Evolutionary conservation across 345 rosid genomes (phyloP).

Genomic region (Pistacia atlantica): DNA sequence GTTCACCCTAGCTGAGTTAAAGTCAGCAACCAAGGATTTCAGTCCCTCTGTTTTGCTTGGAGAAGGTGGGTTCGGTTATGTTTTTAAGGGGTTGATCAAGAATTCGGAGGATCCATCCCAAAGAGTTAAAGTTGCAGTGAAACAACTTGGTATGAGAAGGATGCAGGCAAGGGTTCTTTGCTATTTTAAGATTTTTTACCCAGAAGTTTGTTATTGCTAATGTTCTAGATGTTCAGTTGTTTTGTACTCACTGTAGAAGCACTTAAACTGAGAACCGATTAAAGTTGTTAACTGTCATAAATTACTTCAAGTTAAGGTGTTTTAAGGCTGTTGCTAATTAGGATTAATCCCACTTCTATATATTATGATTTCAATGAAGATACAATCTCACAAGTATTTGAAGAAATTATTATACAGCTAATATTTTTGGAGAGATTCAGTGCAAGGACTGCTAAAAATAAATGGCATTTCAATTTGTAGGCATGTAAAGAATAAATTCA

Average conservation of each 20-base stretch:
- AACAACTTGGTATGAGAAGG: conserved; percentile 82
- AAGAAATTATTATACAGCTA: too few relatives aligned
- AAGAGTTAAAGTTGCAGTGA: conserved; percentile 80
- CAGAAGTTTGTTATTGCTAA: not conserved
- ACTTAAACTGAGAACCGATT: too few relatives aligned
- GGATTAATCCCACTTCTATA: not conserved
- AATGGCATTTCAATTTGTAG: not conserved
- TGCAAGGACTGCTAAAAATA: not conserved
- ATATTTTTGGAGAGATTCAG: too few relatives aligned
- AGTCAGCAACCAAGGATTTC: conserved; percentile 82
- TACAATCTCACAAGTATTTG: not conserved
- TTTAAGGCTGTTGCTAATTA: not conserved
- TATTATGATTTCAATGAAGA: not conserved
- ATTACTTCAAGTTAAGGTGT: not conserved
- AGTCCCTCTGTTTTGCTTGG: conserved; percentile 81
- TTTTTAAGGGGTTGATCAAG: conserved; percentile 63
- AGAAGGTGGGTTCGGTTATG: conserved; percentile 97
- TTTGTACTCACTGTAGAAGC: not conserved
- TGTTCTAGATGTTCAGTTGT: not conserved
- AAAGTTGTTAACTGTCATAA: too few relatives aligned
- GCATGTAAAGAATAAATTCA: not conserved
- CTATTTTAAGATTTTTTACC: not conserved
- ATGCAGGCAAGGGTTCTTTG: conserved; percentile 55
- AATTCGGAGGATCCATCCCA: conserved; percentile 47
- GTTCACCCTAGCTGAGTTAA: conserved; percentile 77